Conservation (phyloP, 805 yeast species). For the Candida odintsovae region DNA sequence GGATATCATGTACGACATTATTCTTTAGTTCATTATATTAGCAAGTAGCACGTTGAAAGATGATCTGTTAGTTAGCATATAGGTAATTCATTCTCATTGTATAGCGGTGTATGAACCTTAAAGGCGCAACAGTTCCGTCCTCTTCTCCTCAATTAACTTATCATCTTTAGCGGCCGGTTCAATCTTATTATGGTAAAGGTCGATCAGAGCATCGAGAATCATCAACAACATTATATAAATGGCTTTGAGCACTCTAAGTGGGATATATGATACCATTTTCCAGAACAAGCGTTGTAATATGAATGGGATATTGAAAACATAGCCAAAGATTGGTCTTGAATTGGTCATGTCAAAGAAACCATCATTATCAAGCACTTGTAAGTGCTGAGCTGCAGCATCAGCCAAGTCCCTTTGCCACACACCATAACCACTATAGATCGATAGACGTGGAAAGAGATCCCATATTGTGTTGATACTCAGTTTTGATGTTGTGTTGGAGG, state of each 20-base stretch:
- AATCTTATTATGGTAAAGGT: background rate
- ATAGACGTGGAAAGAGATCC: background rate
- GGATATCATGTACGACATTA: no score
- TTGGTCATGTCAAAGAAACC: background rate
- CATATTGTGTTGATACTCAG: background rate
- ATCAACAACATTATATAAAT: conserved; percentile 6
- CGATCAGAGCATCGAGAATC: conserved; percentile 9
- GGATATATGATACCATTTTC: conserved; percentile 11
- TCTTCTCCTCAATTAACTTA: background rate
- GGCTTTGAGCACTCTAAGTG: conserved; percentile 8
- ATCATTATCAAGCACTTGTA: background rate
- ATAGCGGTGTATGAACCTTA: background rate
- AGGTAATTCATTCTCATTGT: background rate
- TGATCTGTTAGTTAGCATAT: background rate
- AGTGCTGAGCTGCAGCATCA: background rate
- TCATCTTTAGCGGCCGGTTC: background rate
- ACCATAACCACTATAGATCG: background rate
- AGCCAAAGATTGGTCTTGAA: conserved; percentile 6
- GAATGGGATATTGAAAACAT: conserved; percentile 6
- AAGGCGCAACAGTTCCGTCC: background rate
- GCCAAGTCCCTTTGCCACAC: background rate
- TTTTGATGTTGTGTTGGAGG: background rate
- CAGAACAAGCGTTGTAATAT: conserved; percentile 8
- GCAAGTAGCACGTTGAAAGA: background rate
- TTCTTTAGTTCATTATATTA: background rate